Percentiles rank a stretch among this genome's conserved stretches.
Conservation (phyloP, 176 grass and related monocot species). For the Elaeis guineensis region DNA sequence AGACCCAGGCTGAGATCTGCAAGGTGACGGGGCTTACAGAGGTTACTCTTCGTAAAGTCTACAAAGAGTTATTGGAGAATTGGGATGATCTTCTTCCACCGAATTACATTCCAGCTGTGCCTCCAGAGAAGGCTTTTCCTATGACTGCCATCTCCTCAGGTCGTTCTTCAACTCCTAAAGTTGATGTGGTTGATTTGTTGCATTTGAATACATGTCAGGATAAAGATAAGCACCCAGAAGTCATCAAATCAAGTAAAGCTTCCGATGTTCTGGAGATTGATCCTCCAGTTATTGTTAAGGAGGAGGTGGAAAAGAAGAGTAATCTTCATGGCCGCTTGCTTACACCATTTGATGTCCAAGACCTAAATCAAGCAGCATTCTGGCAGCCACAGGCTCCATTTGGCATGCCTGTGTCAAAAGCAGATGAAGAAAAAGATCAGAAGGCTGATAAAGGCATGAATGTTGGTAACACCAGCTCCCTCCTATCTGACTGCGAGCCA, state of each 20-base stretch:
- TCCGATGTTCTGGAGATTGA: conserved; percentile 48
- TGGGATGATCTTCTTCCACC: conserved; percentile 84
- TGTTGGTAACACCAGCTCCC: conserved; percentile 41
- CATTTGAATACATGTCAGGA: conserved; percentile 28
- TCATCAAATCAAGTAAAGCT: conserved; percentile 37
- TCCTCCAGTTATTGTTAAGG: conserved; percentile 49
- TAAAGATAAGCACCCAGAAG: conserved; percentile 48
- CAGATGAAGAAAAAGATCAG: conserved; percentile 33
- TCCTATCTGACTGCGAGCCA: conserved; percentile 28
- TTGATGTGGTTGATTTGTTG: conserved; percentile 21
- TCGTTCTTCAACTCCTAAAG: conserved; percentile 51
- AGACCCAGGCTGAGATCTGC: conserved; percentile 96
- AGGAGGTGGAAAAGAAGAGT: conserved; percentile 56
- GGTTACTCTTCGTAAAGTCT: conserved; percentile 97
- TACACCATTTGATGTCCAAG: conserved; percentile 28
- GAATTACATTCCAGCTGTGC: conserved; percentile 84
- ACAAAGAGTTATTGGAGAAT: conserved; percentile 94
- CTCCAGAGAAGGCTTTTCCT: conserved; percentile 85
- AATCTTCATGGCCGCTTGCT: conserved; percentile 19
- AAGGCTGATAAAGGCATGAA: conserved; percentile 39
- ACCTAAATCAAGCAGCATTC: conserved; percentile 35
- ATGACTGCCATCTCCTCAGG: conserved; percentile 66
- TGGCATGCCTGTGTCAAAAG: conserved; percentile 22
- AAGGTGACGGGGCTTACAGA: conserved; percentile 94
- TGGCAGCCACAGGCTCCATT: conserved; percentile 32